Conservation (phyloP, 805 yeast genomes). For the Sugiyamaella boreocaroliniensis region DNA sequence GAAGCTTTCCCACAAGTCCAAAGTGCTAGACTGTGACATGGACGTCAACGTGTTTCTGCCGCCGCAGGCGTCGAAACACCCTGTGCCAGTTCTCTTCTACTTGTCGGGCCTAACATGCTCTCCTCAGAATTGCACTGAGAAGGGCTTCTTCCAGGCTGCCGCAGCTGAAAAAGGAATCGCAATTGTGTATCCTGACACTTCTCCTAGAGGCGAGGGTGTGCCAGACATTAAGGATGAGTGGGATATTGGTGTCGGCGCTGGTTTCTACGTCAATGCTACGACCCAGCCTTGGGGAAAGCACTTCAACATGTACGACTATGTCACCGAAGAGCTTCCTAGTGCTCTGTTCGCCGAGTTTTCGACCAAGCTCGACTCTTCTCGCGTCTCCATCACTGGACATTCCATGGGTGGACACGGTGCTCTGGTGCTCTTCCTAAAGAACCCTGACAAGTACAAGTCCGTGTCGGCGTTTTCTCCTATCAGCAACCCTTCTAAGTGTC, state of each 20-base stretch:
- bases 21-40: slow-evolving; percentile 63
- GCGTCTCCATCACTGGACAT: slow-evolving; percentile 82
- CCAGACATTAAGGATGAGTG: slow-evolving; percentile 77
- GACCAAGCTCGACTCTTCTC: slow-evolving; percentile 46
- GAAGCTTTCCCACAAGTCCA: slow-evolving; percentile 71
- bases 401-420: slow-evolving; percentile 99
- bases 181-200: slow-evolving; percentile 90
- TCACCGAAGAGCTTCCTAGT: slow-evolving; percentile 63
- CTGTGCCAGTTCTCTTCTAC: slow-evolving; percentile 68
- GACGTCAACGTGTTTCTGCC: slow-evolving; percentile 81
- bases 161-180: slow-evolving; percentile 82
- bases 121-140: slow-evolving; percentile 88
- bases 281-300: slow-evolving; percentile 60
- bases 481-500: slow-evolving; percentile 63
- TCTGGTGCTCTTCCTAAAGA: slow-evolving; percentile 54
- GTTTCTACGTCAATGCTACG: slow-evolving; percentile 85
- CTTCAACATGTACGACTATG: slow-evolving; percentile 83
- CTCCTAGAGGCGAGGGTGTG: slow-evolving; percentile 78
- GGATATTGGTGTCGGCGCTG: slow-evolving; percentile 95
- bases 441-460: slow-evolving; percentile 67
- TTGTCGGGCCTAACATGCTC: slow-evolving; percentile 90
- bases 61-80: slow-evolving; percentile 23
- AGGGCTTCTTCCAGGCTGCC: slow-evolving; percentile 78
- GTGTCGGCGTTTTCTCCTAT: slow-evolving; percentile 92
- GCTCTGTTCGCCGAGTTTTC: slow-evolving; percentile 38